These are phyloP conservation scores for Syncephalis plumigaleata DNA, from an alignment of 371 early-diverging fungal species.

Conservation along the genomic window DNA sequence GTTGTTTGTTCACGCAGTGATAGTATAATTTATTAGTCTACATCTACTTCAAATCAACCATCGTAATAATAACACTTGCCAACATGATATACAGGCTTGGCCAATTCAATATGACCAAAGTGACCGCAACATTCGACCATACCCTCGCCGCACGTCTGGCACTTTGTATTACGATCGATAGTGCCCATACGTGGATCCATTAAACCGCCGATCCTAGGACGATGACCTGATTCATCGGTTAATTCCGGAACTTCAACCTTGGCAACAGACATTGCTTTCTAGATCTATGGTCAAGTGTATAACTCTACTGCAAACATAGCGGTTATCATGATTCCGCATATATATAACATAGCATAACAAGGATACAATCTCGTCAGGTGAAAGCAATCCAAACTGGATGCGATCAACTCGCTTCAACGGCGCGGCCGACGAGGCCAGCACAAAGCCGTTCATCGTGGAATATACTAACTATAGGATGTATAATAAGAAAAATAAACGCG, in stretches of 20 bases:
- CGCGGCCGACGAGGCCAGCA: slow-evolving; percentile 69
- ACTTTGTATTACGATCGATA: slow-evolving; percentile 95
- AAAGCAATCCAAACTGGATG: slow-evolving; percentile 93
- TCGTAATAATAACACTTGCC: slow-evolving; percentile 22
- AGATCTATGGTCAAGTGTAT: slow-evolving; percentile 1
- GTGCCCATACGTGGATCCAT: slow-evolving; percentile 99
- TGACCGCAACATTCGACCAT: slow-evolving; percentile 98
- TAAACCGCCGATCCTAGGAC: slow-evolving; percentile 73
- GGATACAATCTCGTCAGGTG: slow-evolving; percentile 86
- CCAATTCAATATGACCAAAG: slow-evolving; percentile 98
- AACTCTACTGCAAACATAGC: neutral
- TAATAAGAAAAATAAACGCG: too few species aligned
- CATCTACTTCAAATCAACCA: slow-evolving; percentile 3
- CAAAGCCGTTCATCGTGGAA: slow-evolving; percentile 8
- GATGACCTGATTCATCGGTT: slow-evolving; percentile 80
- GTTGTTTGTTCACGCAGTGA: neutral
- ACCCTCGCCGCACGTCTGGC: slow-evolving; percentile 93
- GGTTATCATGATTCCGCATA: neutral
- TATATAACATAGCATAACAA: neutral
- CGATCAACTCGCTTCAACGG: slow-evolving; percentile 75
- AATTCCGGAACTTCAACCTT: slow-evolving; percentile 93
- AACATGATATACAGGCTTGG: slow-evolving; percentile 95
- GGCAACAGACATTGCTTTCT: slow-evolving; percentile 94
- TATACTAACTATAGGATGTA: too few species aligned
- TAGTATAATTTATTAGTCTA: neutral